Percentiles rank a stretch among this genome's conserved stretches.
Evolutionary conservation across 192 early-diverging fungal genomes (phyloP).

Genomic region (Linnemannia elongata): DNA sequence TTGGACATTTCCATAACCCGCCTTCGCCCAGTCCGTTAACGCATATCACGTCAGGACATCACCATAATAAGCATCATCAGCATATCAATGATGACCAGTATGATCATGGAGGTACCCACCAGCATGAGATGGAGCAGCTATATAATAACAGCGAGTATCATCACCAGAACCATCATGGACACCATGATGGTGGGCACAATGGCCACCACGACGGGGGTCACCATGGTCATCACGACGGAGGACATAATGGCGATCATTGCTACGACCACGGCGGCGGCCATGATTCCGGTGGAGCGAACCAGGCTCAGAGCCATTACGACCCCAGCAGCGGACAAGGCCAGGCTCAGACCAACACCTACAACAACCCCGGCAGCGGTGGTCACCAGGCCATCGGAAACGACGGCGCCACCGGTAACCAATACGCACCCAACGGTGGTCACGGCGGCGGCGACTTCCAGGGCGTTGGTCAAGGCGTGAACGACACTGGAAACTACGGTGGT

Average conservation of each 20-base stretch:
- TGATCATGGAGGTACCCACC: slow-evolving; percentile 11
- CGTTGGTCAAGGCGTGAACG: background rate
- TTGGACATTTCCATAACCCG: slow-evolving; percentile 37
- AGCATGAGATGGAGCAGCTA: slow-evolving; percentile 24
- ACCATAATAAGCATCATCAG: background rate
- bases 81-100: background rate
- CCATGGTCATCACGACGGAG: slow-evolving; percentile 1
- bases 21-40: slow-evolving; percentile 17
- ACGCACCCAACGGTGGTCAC: background rate
- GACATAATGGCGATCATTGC: background rate
- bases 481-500: background rate
- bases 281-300: background rate
- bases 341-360: background rate
- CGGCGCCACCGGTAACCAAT: background rate
- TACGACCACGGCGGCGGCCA: background rate
- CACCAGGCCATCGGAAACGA: background rate
- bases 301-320: background rate
- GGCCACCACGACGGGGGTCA: background rate
- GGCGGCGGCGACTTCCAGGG: background rate
- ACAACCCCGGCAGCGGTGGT: background rate
- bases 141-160: slow-evolving; percentile 22
- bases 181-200: background rate
- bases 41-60: background rate
- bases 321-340: background rate
- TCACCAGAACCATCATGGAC: slow-evolving; percentile 13